These are phyloP conservation scores for Skeletonema costatum DNA, from an alignment of 108 stramenopile genomes.

Conservation along the genomic window DNA sequence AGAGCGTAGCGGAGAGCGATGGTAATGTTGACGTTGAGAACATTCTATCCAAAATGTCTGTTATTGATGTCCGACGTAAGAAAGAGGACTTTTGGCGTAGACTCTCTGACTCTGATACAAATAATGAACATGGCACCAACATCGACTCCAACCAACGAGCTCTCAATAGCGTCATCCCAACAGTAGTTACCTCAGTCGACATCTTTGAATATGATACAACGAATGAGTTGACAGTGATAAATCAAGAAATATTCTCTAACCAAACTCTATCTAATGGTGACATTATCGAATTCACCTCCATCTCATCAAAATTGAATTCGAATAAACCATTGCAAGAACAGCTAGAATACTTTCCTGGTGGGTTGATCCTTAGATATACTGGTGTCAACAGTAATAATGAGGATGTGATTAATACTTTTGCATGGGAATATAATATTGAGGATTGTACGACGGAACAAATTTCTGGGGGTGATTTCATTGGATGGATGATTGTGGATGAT, in stretches of 20 bases:
- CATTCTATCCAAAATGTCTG: not conserved
- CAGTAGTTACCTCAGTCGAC: not conserved
- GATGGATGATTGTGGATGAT: slow-evolving; percentile 15
- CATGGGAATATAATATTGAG: slow-evolving; percentile 8
- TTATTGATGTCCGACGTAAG: too few relatives aligned
- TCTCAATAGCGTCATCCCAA: not conserved
- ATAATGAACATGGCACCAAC: too few relatives aligned
- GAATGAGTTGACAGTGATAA: slow-evolving; percentile 6
- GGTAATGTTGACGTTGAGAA: not conserved
- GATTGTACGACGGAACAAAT: slow-evolving; percentile 17
- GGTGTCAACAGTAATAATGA: slow-evolving; percentile 5
- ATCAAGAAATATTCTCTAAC: slow-evolving; percentile 9
- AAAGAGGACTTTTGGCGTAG: too few relatives aligned
- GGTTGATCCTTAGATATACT: slow-evolving; percentile 8
- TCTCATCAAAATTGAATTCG: slow-evolving; percentile 1
- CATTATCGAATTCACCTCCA: slow-evolving; percentile 1
- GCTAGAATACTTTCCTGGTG: slow-evolving; percentile 12
- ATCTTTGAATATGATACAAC: slow-evolving; percentile 18
- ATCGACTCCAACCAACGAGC: not conserved
- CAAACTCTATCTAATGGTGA: not conserved
- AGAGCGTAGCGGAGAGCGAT: too few relatives aligned
- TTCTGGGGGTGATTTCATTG: slow-evolving; percentile 6
- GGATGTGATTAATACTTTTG: slow-evolving; percentile 11
- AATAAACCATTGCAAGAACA: slow-evolving; percentile 7
- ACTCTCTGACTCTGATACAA: too few relatives aligned